Evolutionary conservation across 2,329 filamentous ascomycete species (phyloP).

Genomic region (Diaporthe velutina): DNA sequence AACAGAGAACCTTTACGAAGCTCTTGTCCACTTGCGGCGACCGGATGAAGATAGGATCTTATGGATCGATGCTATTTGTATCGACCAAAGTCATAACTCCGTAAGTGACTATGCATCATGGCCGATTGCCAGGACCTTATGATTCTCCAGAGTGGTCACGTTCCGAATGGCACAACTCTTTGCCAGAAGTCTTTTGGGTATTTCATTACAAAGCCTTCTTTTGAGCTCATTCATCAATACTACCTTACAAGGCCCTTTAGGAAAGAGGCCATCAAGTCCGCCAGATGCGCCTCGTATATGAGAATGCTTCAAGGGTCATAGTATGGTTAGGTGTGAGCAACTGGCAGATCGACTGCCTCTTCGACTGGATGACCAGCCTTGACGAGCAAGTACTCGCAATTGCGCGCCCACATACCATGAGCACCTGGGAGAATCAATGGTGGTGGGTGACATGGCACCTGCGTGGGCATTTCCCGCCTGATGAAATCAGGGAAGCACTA

Average conservation of each 20-base stretch:
- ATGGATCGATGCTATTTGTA: background rate
- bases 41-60: background rate
- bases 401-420: background rate
- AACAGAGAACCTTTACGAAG: background rate
- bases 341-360: background rate
- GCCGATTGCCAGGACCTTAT: too few relatives aligned
- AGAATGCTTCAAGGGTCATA: background rate
- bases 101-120: background rate
- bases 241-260: background rate
- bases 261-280: conserved; percentile 4
- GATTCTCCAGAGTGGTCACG: too few relatives aligned
- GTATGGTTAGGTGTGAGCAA: background rate
- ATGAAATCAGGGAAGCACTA: background rate
- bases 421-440: background rate
- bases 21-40: background rate
- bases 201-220: background rate
- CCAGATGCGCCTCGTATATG: background rate
- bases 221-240: background rate
- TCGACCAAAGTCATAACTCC: background rate
- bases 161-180: too few relatives aligned
- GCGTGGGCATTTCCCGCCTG: background rate
- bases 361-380: background rate
- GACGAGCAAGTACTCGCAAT: background rate
- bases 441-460: fast-evolving
- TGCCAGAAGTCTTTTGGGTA: too few relatives aligned